Percentiles rank a stretch among this genome's conserved stretches.
Conservation (phyloP, 306 rosid species). For the Cicer cuneatum region DNA sequence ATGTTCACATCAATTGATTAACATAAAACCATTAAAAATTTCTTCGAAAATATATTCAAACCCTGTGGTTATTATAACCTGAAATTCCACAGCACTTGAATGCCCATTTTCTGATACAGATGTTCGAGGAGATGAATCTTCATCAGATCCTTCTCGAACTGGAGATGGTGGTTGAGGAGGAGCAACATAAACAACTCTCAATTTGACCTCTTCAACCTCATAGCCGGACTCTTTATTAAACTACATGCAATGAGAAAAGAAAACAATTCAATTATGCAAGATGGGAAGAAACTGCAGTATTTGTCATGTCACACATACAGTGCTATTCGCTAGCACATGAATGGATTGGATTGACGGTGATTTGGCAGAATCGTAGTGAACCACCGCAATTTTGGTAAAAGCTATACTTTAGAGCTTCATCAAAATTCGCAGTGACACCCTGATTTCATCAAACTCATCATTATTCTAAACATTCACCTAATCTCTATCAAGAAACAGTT, state of each 20-base stretch:
- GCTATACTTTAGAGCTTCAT: no score
- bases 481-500: neutral
- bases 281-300: neutral
- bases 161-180: conserved; percentile 90
- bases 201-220: conserved; percentile 75
- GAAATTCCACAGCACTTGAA: conserved; percentile 60
- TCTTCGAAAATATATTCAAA: conserved; percentile 24
- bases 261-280: conserved; percentile 33
- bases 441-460: no score
- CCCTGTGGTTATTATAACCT: conserved; percentile 51
- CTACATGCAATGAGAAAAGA: conserved; percentile 49
- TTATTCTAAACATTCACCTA: no score
- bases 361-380: no score
- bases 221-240: conserved; percentile 80
- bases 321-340: neutral
- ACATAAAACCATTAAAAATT: neutral
- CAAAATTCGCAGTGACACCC: no score
- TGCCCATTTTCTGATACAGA: conserved; percentile 83
- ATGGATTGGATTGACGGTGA: no score
- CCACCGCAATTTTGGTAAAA: no score
- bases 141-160: conserved; percentile 87
- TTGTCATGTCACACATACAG: neutral
- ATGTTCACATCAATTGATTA: conserved; percentile 30
- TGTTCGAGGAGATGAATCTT: conserved; percentile 85
- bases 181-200: conserved; percentile 83